A percentile compares a stretch with the other conserved stretches of the same genome.
These are phyloP conservation scores for Diutina pseudorugosa DNA, from an alignment of 1,139 yeast genomes.

Conservation along the genomic window DNA sequence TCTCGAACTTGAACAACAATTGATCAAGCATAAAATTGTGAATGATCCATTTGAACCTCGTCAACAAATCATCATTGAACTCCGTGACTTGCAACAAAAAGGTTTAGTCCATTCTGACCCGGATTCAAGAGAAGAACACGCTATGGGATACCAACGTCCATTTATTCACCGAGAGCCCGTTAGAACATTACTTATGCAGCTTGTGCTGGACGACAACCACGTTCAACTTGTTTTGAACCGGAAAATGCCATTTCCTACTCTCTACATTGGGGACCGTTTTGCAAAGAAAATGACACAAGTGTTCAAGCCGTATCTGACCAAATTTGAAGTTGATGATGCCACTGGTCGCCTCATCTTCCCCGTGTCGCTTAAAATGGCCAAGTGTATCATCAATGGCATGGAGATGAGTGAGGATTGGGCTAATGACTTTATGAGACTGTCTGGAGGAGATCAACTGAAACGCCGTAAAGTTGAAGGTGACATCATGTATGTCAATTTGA, in stretches of 20 bases:
- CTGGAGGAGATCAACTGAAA: neutral
- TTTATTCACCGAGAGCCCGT: slow-evolving; percentile 25
- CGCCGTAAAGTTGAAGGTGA: slow-evolving; percentile 15
- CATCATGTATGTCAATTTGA: slow-evolving; percentile 21
- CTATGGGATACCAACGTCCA: slow-evolving; percentile 43
- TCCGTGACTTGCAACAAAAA: neutral
- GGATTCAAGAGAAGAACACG: slow-evolving; percentile 5
- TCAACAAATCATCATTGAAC: slow-evolving; percentile 43
- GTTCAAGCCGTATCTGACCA: slow-evolving; percentile 15
- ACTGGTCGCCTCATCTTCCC: slow-evolving; percentile 14
- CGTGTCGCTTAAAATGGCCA: slow-evolving; percentile 18
- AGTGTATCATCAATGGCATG: slow-evolving; percentile 23
- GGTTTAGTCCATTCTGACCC: neutral
- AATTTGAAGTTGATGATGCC: slow-evolving; percentile 12
- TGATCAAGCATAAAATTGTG: slow-evolving; percentile 40
- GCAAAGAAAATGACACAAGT: slow-evolving; percentile 16
- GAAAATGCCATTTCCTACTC: slow-evolving; percentile 14
- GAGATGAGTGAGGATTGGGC: slow-evolving; percentile 27
- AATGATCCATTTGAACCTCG: slow-evolving; percentile 28
- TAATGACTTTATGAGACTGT: slow-evolving; percentile 13
- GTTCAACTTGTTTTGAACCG: slow-evolving; percentile 19
- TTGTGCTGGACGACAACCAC: slow-evolving; percentile 18
- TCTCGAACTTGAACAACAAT: slow-evolving; percentile 57
- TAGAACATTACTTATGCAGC: slow-evolving; percentile 45
- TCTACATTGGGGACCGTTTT: slow-evolving; percentile 16